Base-by-base conservation (phyloP, 2,329 filamentous ascomycete species). In the Claviceps sp. region DNA sequence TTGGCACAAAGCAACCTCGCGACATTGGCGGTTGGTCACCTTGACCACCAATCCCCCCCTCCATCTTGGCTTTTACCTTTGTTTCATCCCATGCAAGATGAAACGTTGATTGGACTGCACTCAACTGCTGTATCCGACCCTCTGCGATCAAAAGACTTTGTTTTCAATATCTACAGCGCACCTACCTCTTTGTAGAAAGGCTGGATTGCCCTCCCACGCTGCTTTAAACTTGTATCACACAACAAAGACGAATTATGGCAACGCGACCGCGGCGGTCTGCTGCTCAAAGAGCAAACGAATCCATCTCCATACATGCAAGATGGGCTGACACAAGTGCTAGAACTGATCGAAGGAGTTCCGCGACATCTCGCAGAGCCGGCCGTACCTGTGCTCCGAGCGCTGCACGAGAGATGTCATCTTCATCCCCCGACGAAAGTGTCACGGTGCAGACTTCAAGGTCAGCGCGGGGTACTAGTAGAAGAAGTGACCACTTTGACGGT, bases 391-490 rank as follows among this genome's bases (percentile, higher is more conserved):
- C 65, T 53, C 67, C 69, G 56, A 65, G 67, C 37, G 63, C 69
- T 42, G 68, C 70, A 46, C 70, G 72, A 61, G 72, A 71, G 54
- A 67, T 68, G 55, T 70, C 68, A 18, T 74, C 70, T 14, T 74
- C 70, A 16, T 76, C 72, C 24, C 70, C 72, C 51, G 71, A 72
- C 56, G 74, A 77, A 62, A 65, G 60, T 52, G 57, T 78, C 44
- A 77, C 72, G 52, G 73, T 77, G 58, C 78, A 77, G 62, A 67
- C 76, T 7, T 68, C 74, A 42, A 75, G 78, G 60, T 69, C 72
- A 47, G 74, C 72, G 6, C 70, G 70, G 43, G 68, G 62, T 46
- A 67, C 65, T 47, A 58, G 64, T 44, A 66, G 67, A 46, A 63
- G 63, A 48, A 62, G 65, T 40, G 68, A 70, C 22, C 61, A 62